Base-by-base conservation (phyloP, 257 asterid genomes). In the Nicotiana tabacum region DNA sequence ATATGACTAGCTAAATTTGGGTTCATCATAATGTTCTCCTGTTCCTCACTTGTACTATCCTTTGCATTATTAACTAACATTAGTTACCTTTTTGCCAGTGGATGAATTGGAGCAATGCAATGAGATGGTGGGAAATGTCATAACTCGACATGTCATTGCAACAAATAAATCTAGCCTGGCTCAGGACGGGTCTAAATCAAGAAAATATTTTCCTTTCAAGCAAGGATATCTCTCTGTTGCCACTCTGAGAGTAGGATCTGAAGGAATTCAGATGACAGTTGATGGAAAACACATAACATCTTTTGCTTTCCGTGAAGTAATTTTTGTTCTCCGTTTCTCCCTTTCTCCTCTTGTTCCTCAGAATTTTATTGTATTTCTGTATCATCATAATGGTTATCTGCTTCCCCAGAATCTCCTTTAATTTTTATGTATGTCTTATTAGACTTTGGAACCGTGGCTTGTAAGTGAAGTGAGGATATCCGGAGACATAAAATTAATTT, bases 381-480 rank as follows among this genome's bases (percentile, higher is more conserved):
- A 64, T 68, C 68, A 88, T 80, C 48, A 82, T 21, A 55, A 62
- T 82, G 39, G 77, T 79, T 77, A 60, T 69, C 62, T 55, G 64
- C 66, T 67, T 78, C 55, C 84, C 80, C 48, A 82, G 35, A 66
- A 61, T 83, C 62, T 72, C 77, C 76, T 53, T 39, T 78, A 76
- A n/a, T 51, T 8, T 84, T 27, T 64, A 78, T 85, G 77, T 83
- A 64, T 66, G 35, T 88, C 78, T 66, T 76, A 76, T 87, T 90
- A 94, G 99, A 89, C 96, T 82, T 87, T 96, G 91, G 99, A 96
- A 89, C 97, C 99, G 66, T 96, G 98, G 98, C 95, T 94, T 82
- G 95, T 95, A 39, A 93, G 93, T 78, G 96, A 94, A 90, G 92
- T 93, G 83, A 89, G 94, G 87, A 91, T 96, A 81, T 88, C 97